Conservation (phyloP, 805 yeast species). For the Kazachstania bromeliacearum region DNA sequence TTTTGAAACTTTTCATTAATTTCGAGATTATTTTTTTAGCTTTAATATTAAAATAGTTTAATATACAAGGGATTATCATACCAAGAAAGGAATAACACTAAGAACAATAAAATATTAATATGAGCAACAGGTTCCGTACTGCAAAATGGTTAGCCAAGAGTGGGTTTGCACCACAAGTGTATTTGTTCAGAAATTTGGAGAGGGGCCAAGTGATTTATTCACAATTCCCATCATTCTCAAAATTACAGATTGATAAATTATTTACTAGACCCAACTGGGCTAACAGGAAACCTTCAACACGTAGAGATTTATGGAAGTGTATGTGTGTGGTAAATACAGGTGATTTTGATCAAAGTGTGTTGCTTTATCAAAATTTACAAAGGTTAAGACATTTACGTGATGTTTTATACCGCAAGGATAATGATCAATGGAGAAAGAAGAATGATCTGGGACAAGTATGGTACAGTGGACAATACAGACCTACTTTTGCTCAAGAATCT, state of each 20-base stretch:
- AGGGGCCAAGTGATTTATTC: slow-evolving; percentile 86
- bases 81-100: neutral
- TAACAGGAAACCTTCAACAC: slow-evolving; percentile 61
- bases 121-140: slow-evolving; percentile 36
- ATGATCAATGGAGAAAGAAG: slow-evolving; percentile 59
- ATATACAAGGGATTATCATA: too few relatives aligned
- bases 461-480: slow-evolving; percentile 82
- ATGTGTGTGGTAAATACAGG: slow-evolving; percentile 74
- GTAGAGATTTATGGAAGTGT: slow-evolving; percentile 85
- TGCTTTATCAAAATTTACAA: slow-evolving; percentile 65
- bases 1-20: too few relatives aligned
- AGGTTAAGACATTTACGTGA: slow-evolving; percentile 70
- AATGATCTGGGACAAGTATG: slow-evolving; percentile 73
- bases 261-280: slow-evolving; percentile 84
- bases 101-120: slow-evolving; percentile 3
- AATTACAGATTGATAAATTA: slow-evolving; percentile 44
- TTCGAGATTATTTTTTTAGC: too few relatives aligned
- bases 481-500: slow-evolving; percentile 84
- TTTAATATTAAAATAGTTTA: too few relatives aligned
- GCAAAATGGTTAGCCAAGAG: slow-evolving; percentile 50
- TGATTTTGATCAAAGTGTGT: slow-evolving; percentile 52
- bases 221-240: slow-evolving; percentile 42
- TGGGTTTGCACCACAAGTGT: slow-evolving; percentile 74
- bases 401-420: slow-evolving; percentile 45
- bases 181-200: slow-evolving; percentile 73